Evolutionary conservation across 768 basidiomycete species (phyloP).

Genomic region (Termitomyces sp.): DNA sequence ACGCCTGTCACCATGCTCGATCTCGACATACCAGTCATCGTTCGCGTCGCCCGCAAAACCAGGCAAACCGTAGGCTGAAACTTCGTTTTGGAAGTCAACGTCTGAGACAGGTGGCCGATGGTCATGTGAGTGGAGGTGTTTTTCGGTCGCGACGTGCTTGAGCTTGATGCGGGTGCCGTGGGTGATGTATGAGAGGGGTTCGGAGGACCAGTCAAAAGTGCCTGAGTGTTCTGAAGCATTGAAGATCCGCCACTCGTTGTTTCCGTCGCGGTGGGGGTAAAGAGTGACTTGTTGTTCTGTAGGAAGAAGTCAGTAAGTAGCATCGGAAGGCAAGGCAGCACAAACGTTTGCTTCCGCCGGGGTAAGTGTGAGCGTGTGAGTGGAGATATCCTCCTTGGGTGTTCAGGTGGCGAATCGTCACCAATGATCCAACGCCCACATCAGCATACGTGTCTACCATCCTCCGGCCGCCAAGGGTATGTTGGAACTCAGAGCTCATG

Average conservation of each 20-base stretch:
- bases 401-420: slow-evolving; percentile 87
- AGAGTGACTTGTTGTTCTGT: slow-evolving; percentile 97
- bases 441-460: slow-evolving; percentile 97
- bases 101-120: slow-evolving; percentile 92
- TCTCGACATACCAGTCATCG: slow-evolving; percentile 91
- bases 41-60: slow-evolving; percentile 88
- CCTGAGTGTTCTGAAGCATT: slow-evolving; percentile 60
- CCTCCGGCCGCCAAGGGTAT: slow-evolving; percentile 82
- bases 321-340: not conserved
- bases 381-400: slow-evolving; percentile 99
- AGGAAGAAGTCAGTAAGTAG: not conserved
- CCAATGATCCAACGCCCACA: slow-evolving; percentile 76
- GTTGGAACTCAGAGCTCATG: slow-evolving; percentile 99
- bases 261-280: slow-evolving; percentile 98
- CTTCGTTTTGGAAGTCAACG: slow-evolving; percentile 99
- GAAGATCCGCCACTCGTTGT: slow-evolving; percentile 87
- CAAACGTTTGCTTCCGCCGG: slow-evolving; percentile 83
- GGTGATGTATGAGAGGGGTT: slow-evolving; percentile 60
- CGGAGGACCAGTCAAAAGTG: slow-evolving; percentile 40
- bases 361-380: slow-evolving; percentile 89
- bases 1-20: slow-evolving; percentile 61
- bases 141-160: slow-evolving; percentile 75
- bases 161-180: slow-evolving; percentile 74
- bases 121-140: slow-evolving; percentile 93
- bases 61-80: slow-evolving; percentile 88